Evolutionary conservation across 176 grass and related monocot species (phyloP).

Genomic region (Avena insularis): DNA sequence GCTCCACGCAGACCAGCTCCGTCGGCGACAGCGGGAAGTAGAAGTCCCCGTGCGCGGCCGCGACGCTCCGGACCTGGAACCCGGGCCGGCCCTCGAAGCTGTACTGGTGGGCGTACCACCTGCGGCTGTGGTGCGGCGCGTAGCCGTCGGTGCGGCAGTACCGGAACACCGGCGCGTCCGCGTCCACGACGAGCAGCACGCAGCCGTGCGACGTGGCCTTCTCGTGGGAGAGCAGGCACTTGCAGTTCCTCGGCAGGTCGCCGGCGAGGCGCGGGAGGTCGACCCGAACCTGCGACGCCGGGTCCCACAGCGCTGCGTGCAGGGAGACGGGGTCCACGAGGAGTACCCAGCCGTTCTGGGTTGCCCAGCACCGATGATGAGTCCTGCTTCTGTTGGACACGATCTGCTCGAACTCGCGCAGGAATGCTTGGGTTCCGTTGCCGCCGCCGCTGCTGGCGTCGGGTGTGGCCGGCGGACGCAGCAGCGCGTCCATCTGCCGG

Average conservation of each 20-base stretch:
- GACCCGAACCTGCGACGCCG: neutral
- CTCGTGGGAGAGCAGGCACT: conserved; percentile 6
- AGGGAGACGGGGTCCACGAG: neutral
- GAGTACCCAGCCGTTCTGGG: neutral
- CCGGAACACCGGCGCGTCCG: neutral
- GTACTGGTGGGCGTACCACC: neutral
- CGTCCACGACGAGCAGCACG: neutral
- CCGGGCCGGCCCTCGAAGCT: neutral
- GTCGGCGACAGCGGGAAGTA: neutral
- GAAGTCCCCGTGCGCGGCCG: neutral
- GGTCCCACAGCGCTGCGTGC: neutral
- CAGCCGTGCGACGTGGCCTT: neutral
- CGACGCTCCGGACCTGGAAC: neutral
- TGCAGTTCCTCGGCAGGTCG: neutral
- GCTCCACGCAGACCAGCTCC: neutral
- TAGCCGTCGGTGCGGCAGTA: neutral
- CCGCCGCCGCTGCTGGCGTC: neutral
- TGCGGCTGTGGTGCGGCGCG: neutral
- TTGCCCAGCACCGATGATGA: neutral
- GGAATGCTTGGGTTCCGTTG: neutral
- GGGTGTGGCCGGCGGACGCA: neutral
- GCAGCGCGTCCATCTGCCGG: neutral
- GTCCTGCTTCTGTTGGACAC: neutral
- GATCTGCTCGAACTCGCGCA: neutral
- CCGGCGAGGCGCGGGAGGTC: neutral